These are phyloP conservation scores for Colletotrichum coccodes DNA, from an alignment of 2,329 filamentous ascomycete genomes.

Conservation along the genomic window DNA sequence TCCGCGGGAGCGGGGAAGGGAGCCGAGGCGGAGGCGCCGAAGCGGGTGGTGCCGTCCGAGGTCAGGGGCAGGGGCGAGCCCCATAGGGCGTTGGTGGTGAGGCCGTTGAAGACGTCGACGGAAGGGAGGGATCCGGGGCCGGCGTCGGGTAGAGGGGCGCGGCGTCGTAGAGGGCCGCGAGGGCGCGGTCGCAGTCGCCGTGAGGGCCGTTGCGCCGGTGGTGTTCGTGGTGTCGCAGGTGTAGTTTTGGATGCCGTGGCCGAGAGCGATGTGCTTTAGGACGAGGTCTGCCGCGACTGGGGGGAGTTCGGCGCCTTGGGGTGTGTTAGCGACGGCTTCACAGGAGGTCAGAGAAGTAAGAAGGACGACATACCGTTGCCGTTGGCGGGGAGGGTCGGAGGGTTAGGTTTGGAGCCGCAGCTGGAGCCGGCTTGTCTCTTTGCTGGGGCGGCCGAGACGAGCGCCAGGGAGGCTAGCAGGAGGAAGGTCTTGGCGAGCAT, in stretches of 20 bases:
- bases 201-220: slow-evolving; percentile 37
- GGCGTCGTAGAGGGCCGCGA: slow-evolving; percentile 70
- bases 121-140: slow-evolving; percentile 47
- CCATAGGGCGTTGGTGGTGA: slow-evolving; percentile 54
- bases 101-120: slow-evolving; percentile 47
- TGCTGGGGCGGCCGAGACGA: slow-evolving; percentile 43
- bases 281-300: slow-evolving; percentile 47
- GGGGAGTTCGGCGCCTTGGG: slow-evolving; percentile 55
- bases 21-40: slow-evolving; percentile 54
- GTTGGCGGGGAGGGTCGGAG: slow-evolving; percentile 50
- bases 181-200: slow-evolving; percentile 57
- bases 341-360: slow-evolving; percentile 12
- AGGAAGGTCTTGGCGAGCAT: slow-evolving; percentile 44
- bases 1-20: slow-evolving; percentile 55
- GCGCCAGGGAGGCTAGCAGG: slow-evolving; percentile 45
- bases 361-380: slow-evolving; percentile 45
- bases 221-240: slow-evolving; percentile 58
- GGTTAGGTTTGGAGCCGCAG: slow-evolving; percentile 34
- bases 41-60: slow-evolving; percentile 47
- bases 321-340: slow-evolving; percentile 32
- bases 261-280: slow-evolving; percentile 67
- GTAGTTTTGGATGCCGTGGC: slow-evolving; percentile 77
- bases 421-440: slow-evolving; percentile 28
- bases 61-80: slow-evolving; percentile 58
- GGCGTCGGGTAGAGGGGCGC: slow-evolving; percentile 60